Evolutionary conservation across 208 protist genomes (phyloP).

Genomic region (Kentomonas sorsogonicus): DNA sequence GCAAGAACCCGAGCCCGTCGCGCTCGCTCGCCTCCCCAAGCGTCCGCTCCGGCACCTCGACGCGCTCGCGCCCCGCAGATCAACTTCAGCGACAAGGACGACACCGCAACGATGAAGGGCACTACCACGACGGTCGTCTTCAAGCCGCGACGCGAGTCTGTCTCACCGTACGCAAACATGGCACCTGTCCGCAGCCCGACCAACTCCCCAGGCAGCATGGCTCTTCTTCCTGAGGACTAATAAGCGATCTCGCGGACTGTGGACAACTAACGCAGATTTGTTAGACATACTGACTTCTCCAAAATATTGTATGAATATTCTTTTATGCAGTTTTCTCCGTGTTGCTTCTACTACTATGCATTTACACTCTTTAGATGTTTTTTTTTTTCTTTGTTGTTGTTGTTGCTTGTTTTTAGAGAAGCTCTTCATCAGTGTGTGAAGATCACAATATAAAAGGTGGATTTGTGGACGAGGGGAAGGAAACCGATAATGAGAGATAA

Average conservation of each 20-base stretch:
- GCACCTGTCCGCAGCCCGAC: background rate
- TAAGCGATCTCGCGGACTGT: too few relatives aligned
- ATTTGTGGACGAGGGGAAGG: too few relatives aligned
- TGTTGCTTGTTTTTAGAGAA: background rate
- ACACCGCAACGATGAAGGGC: slow-evolving; percentile 38
- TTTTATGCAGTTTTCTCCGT: background rate
- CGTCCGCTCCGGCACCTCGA: slow-evolving; percentile 32
- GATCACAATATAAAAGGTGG: background rate
- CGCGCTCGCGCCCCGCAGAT: slow-evolving; percentile 47
- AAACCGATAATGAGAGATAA: too few relatives aligned
- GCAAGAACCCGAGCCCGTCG: too few relatives aligned
- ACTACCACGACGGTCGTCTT: slow-evolving; percentile 67
- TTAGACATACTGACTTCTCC: too few relatives aligned
- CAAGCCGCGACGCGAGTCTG: too few relatives aligned
- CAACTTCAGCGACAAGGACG: slow-evolving; percentile 26
- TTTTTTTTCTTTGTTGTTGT: slow-evolving; percentile 3
- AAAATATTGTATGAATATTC: background rate
- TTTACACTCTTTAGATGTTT: background rate
- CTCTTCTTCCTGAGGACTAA: too few relatives aligned
- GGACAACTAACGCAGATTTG: too few relatives aligned
- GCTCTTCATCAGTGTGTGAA: background rate
- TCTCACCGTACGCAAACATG: background rate
- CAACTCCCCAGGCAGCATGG: too few relatives aligned
- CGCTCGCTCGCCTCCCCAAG: slow-evolving; percentile 28
- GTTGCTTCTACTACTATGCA: background rate